Percentiles rank a stretch among this genome's conserved stretches.
Conservation (phyloP, 164 flowering plant species). For the Saururus chinensis region DNA sequence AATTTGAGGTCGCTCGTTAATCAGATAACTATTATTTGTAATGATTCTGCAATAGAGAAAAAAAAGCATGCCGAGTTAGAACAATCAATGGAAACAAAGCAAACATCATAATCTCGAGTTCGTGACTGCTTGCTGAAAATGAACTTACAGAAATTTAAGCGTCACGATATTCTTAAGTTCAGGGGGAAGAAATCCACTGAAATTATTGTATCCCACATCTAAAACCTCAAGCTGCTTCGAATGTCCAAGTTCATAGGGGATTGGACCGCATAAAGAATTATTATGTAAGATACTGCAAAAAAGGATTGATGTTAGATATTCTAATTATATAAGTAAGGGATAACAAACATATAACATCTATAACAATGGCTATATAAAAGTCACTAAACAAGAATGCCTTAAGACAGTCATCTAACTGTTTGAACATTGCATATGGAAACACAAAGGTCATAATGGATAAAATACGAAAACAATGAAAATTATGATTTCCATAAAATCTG, state of each 20-base stretch:
- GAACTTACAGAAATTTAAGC: slow-evolving; percentile 43
- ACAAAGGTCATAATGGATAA: too few relatives aligned
- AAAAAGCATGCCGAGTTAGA: not conserved
- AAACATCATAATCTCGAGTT: too few relatives aligned
- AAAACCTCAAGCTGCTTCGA: slow-evolving; percentile 50
- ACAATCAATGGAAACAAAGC: not conserved
- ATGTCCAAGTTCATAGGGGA: slow-evolving; percentile 50
- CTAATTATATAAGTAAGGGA: too few relatives aligned
- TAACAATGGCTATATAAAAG: too few relatives aligned
- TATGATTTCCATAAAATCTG: too few relatives aligned
- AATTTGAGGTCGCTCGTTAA: slow-evolving; percentile 34
- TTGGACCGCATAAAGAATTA: slow-evolving; percentile 51
- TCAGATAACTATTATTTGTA: slow-evolving; percentile 38
- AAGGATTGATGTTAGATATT: not conserved
- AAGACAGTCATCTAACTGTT: too few relatives aligned
- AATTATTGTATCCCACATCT: slow-evolving; percentile 57
- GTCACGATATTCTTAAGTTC: slow-evolving; percentile 32
- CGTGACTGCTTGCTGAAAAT: not conserved
- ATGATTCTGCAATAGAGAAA: slow-evolving; percentile 28
- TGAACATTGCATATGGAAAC: too few relatives aligned
- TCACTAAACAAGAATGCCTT: too few relatives aligned
- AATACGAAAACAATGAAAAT: too few relatives aligned
- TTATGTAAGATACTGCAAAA: slow-evolving; percentile 48
- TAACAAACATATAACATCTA: too few relatives aligned
- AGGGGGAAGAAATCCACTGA: slow-evolving; percentile 45